Conservation (phyloP, 768 basidiomycete genomes). For the Cystofilobasidium macerans region DNA sequence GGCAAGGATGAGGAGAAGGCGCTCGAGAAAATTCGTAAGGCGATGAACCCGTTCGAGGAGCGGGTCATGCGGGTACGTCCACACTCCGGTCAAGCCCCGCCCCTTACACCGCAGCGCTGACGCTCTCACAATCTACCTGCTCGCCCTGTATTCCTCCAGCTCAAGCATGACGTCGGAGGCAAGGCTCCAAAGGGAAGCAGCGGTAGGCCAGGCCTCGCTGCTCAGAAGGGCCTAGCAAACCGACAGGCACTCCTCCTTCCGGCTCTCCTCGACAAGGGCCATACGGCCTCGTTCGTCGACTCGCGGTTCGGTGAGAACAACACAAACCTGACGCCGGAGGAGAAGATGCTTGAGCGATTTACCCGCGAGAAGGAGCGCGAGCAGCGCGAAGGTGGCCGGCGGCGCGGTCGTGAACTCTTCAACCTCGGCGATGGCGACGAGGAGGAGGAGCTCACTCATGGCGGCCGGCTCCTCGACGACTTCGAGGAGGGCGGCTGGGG, state of each 20-base stretch:
- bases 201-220: constrained; percentile 76
- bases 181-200: constrained; percentile 68
- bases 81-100: too few species aligned
- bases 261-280: constrained; percentile 63
- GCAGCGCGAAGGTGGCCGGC: constrained; percentile 29
- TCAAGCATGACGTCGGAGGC: constrained; percentile 73
- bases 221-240: constrained; percentile 79
- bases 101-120: too few species aligned
- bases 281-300: constrained; percentile 80
- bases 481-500: constrained; percentile 20
- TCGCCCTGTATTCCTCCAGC: constrained; percentile 15
- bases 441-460: constrained; percentile 29
- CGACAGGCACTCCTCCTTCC: constrained; percentile 49
- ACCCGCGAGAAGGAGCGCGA: constrained; percentile 67
- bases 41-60: constrained; percentile 86
- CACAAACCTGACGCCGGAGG: constrained; percentile 81
- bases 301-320: constrained; percentile 94
- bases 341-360: constrained; percentile 93
- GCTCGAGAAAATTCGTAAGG: constrained; percentile 69
- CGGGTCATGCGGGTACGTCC: constrained; percentile 70
- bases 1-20: constrained; percentile 56
- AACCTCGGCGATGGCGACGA: constrained; percentile 69
- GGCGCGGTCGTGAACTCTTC: constrained; percentile 60
- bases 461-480: constrained; percentile 23
- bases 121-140: background rate